phyloP scores from a whole-genome alignment of 1,139 yeast genomes.

The Taiozyma onychis region DNA sequence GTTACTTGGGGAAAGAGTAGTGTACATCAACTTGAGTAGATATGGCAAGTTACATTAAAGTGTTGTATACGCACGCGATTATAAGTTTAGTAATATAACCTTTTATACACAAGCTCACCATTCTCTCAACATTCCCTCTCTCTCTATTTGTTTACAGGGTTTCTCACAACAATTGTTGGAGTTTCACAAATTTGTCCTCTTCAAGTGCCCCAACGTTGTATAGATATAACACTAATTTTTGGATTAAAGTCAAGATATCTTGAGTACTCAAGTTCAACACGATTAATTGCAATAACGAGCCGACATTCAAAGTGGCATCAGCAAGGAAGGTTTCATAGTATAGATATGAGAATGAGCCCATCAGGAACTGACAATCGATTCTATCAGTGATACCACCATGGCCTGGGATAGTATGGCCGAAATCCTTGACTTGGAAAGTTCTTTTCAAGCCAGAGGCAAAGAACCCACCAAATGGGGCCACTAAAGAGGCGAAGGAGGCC shows the following conservation, averaged over 20 bases:
- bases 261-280: slow-evolving; percentile 63
- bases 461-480: slow-evolving; percentile 99
- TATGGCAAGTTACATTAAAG: too few relatives aligned
- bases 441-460: slow-evolving; percentile 96
- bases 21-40: too few relatives aligned
- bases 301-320: slow-evolving; percentile 63
- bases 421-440: slow-evolving; percentile 92
- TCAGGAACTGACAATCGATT: slow-evolving; percentile 94
- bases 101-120: too few relatives aligned
- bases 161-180: neutral
- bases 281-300: slow-evolving; percentile 68
- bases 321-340: slow-evolving; percentile 91
- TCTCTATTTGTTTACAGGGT: too few relatives aligned
- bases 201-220: slow-evolving; percentile 39
- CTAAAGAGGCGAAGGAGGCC: slow-evolving; percentile 92
- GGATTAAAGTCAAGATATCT: slow-evolving; percentile 61
- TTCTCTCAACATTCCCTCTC: too few relatives aligned
- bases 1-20: too few relatives aligned
- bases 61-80: too few relatives aligned
- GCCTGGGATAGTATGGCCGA: slow-evolving; percentile 92
- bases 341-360: slow-evolving; percentile 93
- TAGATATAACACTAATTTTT: slow-evolving; percentile 58
- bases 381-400: slow-evolving; percentile 98
- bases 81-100: neutral
- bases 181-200: neutral